These are phyloP conservation scores for Plasmodium fragile DNA, from an alignment of 169 alveolate genomes.

Conservation along the genomic window DNA sequence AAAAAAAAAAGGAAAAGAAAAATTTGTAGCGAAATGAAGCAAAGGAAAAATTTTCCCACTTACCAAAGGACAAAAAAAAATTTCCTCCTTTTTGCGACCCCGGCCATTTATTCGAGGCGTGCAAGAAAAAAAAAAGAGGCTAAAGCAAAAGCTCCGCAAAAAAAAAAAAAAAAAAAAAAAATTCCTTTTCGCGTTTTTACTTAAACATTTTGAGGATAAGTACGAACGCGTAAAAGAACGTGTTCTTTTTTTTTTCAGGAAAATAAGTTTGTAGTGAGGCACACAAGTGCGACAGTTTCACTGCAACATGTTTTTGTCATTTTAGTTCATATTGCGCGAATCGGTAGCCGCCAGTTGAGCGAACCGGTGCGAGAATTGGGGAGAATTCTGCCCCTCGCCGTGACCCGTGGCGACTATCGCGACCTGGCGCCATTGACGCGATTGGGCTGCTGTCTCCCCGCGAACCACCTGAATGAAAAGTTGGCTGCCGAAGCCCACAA, in stretches of 20 bases:
- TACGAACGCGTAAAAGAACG: neutral
- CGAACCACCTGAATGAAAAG: neutral
- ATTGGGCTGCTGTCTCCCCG: neutral
- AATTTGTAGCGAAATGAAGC: neutral
- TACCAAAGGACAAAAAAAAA: neutral
- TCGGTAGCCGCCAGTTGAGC: neutral
- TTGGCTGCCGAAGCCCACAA: neutral
- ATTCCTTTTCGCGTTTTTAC: neutral
- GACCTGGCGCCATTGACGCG: neutral
- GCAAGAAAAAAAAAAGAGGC: neutral
- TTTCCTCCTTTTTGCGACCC: conserved; percentile 1
- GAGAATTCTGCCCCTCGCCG: neutral
- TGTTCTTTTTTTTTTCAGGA: neutral
- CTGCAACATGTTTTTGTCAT: neutral
- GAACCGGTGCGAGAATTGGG: neutral
- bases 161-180: neutral
- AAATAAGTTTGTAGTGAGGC: conserved; percentile 2
- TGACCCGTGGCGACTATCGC: neutral
- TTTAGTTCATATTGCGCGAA: neutral
- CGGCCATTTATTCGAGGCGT: neutral
- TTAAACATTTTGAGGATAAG: neutral
- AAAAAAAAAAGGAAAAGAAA: neutral
- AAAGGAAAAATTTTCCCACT: neutral
- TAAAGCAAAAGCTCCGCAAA: neutral
- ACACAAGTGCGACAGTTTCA: neutral